phyloP scores from a whole-genome alignment of 768 basidiomycete genomes.

The Leccinum boreale region DNA sequence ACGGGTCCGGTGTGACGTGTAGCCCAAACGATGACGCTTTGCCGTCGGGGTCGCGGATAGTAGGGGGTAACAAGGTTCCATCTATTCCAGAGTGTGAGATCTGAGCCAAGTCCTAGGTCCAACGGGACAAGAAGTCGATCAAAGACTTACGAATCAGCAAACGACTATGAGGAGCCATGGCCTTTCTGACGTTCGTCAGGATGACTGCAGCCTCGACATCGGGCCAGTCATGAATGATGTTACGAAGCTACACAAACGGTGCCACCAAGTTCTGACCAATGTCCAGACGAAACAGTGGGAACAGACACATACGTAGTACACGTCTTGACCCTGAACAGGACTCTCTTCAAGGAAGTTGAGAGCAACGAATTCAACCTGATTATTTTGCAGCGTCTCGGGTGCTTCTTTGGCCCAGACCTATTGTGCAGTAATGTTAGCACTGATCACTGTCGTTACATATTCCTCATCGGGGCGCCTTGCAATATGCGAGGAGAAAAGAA shows the following conservation, averaged over 20 bases:
- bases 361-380: not conserved
- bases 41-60: conserved; percentile 3
- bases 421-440: not conserved
- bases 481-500: not conserved
- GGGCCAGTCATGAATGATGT: conserved; percentile 37
- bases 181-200: conserved; percentile 27
- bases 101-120: not conserved
- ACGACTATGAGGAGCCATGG: conserved; percentile 29
- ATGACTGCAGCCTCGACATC: conserved; percentile 31
- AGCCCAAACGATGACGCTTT: not conserved
- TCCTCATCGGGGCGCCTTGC: not conserved
- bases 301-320: not conserved
- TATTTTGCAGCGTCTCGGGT: conserved; percentile 8
- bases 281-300: not conserved
- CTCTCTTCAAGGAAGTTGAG: not conserved
- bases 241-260: conserved; percentile 15
- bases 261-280: not conserved
- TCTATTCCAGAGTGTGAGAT: conserved; percentile 4
- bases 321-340: not conserved
- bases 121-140: not conserved
- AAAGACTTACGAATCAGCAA: conserved; percentile 33
- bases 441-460: not conserved
- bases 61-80: conserved; percentile 15
- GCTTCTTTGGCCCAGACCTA: not conserved
- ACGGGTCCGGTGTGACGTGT: conserved; percentile 39